Percentiles rank a stretch among this genome's conserved stretches.
These are phyloP conservation scores for Trichoderma pleuroti DNA, from an alignment of 2,329 filamentous ascomycete genomes.

Conservation along the genomic window DNA sequence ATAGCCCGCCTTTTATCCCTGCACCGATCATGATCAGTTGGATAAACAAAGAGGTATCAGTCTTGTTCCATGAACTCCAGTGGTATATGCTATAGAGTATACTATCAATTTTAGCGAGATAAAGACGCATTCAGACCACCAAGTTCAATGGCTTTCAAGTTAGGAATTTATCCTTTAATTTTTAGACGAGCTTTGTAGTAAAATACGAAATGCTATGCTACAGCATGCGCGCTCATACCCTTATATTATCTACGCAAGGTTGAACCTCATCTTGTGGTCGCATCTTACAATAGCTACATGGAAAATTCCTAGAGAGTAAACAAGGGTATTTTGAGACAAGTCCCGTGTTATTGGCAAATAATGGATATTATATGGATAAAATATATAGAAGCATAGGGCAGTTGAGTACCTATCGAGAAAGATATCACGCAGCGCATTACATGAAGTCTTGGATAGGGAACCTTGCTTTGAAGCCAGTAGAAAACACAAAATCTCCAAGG, in stretches of 20 bases:
- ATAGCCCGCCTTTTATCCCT: background rate
- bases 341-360: background rate
- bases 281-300: background rate
- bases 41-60: background rate
- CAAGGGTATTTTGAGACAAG: background rate
- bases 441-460: background rate
- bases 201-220: background rate
- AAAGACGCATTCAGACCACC: background rate
- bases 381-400: background rate
- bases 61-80: no score
- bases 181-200: rapidly evolving
- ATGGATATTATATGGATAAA: background rate
- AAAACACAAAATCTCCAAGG: background rate
- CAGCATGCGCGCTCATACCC: background rate
- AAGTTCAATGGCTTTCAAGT: background rate
- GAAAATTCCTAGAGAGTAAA: background rate
- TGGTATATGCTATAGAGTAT: background rate
- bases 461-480: background rate
- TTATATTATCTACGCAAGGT: no score
- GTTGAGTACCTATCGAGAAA: background rate
- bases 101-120: background rate
- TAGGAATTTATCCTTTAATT: background rate
- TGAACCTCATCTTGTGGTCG: background rate
- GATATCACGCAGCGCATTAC: background rate
- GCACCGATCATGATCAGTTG: background rate